phyloP scores from a whole-genome alignment of 2,329 filamentous ascomycete species.

The Rutstroemia sydowiana region DNA sequence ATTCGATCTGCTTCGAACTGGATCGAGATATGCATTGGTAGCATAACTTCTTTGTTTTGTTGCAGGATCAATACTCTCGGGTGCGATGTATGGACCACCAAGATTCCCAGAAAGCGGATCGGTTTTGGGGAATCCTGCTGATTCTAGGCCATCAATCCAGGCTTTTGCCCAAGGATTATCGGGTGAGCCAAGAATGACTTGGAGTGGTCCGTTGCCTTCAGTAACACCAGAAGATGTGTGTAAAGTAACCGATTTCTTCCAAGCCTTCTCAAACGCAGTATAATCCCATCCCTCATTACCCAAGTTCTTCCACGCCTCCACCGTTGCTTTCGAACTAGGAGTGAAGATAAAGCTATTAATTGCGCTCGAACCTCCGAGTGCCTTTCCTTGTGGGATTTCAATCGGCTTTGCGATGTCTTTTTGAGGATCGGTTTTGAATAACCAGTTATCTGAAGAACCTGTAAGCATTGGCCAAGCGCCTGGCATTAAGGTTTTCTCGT shows the following conservation, averaged over 20 bases:
- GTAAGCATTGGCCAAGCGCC: not conserved
- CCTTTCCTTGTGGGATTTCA: conserved; percentile 24
- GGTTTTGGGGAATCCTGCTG: not conserved
- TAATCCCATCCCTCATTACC: conserved; percentile 34
- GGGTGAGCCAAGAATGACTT: not conserved
- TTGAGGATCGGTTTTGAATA: conserved; percentile 7
- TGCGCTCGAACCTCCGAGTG: conserved; percentile 30
- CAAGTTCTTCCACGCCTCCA: conserved; percentile 34
- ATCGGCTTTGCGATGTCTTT: not conserved
- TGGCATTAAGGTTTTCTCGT: conserved; percentile 32
- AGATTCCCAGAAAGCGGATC: not conserved
- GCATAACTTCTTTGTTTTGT: not conserved
- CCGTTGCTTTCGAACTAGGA: conserved; percentile 22
- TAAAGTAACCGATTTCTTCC: conserved; percentile 31
- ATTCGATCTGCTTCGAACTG: not conserved
- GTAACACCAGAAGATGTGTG: not conserved
- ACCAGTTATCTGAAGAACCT: conserved; percentile 8
- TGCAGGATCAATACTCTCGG: not conserved
- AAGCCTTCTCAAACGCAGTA: conserved; percentile 33
- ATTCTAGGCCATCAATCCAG: not conserved
- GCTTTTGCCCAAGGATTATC: not conserved
- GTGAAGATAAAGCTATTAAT: conserved; percentile 32
- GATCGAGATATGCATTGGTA: not conserved
- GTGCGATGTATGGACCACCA: not conserved
- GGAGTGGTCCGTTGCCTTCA: not conserved